phyloP scores from a whole-genome alignment of 2,329 filamentous ascomycete genomes.

The Penicillium sp. region DNA sequence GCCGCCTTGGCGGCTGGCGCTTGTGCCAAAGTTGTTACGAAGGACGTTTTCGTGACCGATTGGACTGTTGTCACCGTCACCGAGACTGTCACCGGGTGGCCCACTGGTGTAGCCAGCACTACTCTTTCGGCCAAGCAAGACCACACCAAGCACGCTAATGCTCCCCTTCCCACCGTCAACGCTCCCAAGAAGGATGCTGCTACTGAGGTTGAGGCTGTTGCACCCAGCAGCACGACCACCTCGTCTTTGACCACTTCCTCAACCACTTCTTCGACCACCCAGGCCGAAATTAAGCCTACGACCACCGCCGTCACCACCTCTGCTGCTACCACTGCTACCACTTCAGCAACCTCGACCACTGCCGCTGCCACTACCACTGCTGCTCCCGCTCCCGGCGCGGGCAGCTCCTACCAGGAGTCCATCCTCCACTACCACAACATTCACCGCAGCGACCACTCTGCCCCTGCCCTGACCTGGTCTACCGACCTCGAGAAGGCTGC shows the following conservation, averaged over 20 bases:
- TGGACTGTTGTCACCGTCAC: constrained; percentile 39
- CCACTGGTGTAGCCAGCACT: constrained; percentile 27
- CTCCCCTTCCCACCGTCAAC: constrained; percentile 7
- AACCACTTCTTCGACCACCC: constrained; percentile 22
- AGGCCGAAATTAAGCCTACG: constrained; percentile 18
- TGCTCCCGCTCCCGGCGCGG: constrained; percentile 39
- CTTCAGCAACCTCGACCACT: constrained; percentile 22
- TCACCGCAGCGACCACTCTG: constrained; percentile 80
- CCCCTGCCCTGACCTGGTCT: constrained; percentile 64
- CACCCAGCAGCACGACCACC: constrained; percentile 16
- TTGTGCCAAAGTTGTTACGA: constrained; percentile 34
- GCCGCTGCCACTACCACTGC: constrained; percentile 21
- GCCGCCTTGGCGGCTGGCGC: constrained; percentile 37
- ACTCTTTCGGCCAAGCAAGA: constrained; percentile 10
- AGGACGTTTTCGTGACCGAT: constrained; percentile 38
- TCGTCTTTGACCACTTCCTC: constrained; percentile 6
- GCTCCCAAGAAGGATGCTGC: constrained; percentile 16
- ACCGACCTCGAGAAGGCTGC: constrained; percentile 63
- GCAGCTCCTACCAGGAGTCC: constrained; percentile 33
- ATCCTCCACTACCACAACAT: constrained; percentile 75
- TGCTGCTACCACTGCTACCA: constrained; percentile 32
- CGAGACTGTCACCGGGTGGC: constrained; percentile 29
- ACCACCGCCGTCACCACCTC: constrained; percentile 41
- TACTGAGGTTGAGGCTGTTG: background rate
- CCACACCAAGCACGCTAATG: constrained; percentile 4